A percentile compares a stretch with the other conserved stretches of the same genome.
phyloP scores from a whole-genome alignment of 768 basidiomycete genomes.

The Cyclocybe cylindracea region DNA sequence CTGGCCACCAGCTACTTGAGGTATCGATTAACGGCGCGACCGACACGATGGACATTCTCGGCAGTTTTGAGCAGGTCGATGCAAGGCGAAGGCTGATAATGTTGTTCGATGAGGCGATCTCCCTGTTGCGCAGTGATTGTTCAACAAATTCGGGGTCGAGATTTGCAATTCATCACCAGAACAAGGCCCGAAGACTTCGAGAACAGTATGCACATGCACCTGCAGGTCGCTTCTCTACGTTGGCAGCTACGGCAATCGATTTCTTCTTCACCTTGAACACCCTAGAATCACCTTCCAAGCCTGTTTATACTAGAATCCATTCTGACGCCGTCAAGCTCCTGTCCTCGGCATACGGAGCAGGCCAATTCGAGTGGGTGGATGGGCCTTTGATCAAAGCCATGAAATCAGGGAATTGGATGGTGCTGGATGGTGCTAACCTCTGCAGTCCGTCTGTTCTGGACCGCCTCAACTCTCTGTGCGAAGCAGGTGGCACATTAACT shows the following conservation, averaged over 20 bases:
- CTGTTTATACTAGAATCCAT: conserved; percentile 8
- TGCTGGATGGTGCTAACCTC: conserved; percentile 91
- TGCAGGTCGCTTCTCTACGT: neutral
- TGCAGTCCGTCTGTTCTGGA: conserved; percentile 96
- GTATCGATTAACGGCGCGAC: conserved; percentile 83
- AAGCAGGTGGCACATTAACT: conserved; percentile 77
- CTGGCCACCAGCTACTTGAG: conserved; percentile 70
- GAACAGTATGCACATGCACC: conserved; percentile 7
- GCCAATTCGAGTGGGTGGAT: conserved; percentile 92
- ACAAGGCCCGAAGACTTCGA: conserved; percentile 12
- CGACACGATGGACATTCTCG: conserved; percentile 92
- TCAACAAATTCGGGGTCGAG: conserved; percentile 36
- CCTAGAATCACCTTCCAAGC: conserved; percentile 12
- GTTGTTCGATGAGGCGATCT: conserved; percentile 41
- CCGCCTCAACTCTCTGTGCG: conserved; percentile 94
- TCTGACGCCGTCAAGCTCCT: conserved; percentile 22
- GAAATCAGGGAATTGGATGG: conserved; percentile 84
- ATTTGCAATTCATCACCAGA: conserved; percentile 10
- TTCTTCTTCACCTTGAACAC: conserved; percentile 17
- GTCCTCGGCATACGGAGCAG: conserved; percentile 29
- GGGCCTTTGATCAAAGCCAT: conserved; percentile 88
- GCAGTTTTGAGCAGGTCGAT: conserved; percentile 94
- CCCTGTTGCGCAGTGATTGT: conserved; percentile 36
- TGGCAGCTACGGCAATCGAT: conserved; percentile 1
- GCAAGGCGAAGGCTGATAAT: conserved; percentile 36